A percentile compares a stretch with the other conserved stretches of the same genome.
phyloP scores from a whole-genome alignment of 192 early-diverging fungal genomes.

The Rhizophlyctis rosea region DNA sequence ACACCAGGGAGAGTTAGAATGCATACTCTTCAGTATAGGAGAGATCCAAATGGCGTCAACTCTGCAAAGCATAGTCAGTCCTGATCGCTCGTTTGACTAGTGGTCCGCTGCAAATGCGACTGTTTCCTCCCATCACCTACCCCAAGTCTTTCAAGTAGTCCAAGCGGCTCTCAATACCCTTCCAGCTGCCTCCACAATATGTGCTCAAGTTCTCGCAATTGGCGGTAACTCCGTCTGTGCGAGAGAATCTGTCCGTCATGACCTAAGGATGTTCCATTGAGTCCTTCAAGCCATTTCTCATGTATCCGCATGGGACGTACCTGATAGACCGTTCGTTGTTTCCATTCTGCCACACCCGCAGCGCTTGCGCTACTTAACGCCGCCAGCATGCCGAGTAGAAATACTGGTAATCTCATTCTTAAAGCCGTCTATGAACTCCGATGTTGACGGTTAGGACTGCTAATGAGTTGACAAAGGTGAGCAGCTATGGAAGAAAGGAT shows the following conservation, averaged over 20 bases:
- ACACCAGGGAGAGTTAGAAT: neutral
- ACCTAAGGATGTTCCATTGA: no score
- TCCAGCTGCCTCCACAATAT: slow-evolving; percentile 49
- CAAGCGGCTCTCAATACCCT: slow-evolving; percentile 38
- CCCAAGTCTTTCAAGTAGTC: neutral
- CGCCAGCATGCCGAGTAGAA: no score
- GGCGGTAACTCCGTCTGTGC: slow-evolving; percentile 7
- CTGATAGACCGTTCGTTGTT: neutral
- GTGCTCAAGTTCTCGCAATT: slow-evolving; percentile 10
- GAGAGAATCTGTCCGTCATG: slow-evolving; percentile 46
- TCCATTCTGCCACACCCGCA: no score
- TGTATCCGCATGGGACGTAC: no score
- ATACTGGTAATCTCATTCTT: no score
- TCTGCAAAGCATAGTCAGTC: slow-evolving; percentile 31
- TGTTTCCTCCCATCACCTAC: neutral
- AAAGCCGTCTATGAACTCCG: no score
- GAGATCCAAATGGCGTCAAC: slow-evolving; percentile 45
- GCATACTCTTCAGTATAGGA: slow-evolving; percentile 20
- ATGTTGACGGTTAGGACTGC: no score
- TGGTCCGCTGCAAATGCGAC: neutral
- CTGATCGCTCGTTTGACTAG: neutral
- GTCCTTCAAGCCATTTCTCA: no score
- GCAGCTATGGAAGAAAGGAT: no score
- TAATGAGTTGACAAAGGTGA: no score
- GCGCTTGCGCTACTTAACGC: no score